Conservation (phyloP, 23 red algal species). For the Gracilariopsis chorda region DNA sequence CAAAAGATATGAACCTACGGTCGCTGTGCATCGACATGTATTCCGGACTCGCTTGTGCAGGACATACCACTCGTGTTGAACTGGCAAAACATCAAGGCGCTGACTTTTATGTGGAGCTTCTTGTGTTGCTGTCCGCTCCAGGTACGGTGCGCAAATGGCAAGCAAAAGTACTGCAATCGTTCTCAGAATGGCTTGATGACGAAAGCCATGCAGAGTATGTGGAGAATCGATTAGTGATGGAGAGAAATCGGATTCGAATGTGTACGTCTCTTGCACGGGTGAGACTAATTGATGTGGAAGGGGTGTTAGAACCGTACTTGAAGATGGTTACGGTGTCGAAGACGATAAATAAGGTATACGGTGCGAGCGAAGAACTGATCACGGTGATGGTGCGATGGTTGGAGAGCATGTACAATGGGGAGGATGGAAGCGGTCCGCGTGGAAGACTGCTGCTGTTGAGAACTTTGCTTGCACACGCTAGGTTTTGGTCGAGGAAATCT, state of each 20-base stretch:
- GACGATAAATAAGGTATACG: slow-evolving; percentile 49
- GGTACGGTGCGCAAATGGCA: slow-evolving; percentile 71
- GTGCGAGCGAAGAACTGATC: slow-evolving; percentile 22
- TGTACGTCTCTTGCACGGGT: slow-evolving; percentile 30
- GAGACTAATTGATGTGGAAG: slow-evolving; percentile 53
- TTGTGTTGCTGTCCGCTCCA: slow-evolving; percentile 67
- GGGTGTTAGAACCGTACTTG: slow-evolving; percentile 78
- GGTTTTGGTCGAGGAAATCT: slow-evolving; percentile 27
- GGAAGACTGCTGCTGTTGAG: slow-evolving; percentile 48
- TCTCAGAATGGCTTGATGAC: slow-evolving; percentile 69
- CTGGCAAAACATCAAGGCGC: slow-evolving; percentile 62
- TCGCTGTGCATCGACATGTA: slow-evolving; percentile 79
- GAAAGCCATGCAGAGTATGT: slow-evolving; percentile 43
- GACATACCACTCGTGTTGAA: slow-evolving; percentile 33
- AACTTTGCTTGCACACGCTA: slow-evolving; percentile 56
- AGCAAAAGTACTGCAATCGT: slow-evolving; percentile 68
- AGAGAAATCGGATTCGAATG: slow-evolving; percentile 31
- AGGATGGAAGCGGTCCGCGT: slow-evolving; percentile 45
- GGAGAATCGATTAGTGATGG: slow-evolving; percentile 22
- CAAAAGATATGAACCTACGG: slow-evolving; percentile 63
- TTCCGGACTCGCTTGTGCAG: slow-evolving; percentile 61
- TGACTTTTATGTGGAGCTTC: slow-evolving; percentile 70
- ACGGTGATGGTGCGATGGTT: slow-evolving; percentile 53
- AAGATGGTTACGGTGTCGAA: slow-evolving; percentile 59
- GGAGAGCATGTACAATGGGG: slow-evolving; percentile 17